phyloP scores from a whole-genome alignment of 305 asterid genomes.

The Fraxinus paxiana region DNA sequence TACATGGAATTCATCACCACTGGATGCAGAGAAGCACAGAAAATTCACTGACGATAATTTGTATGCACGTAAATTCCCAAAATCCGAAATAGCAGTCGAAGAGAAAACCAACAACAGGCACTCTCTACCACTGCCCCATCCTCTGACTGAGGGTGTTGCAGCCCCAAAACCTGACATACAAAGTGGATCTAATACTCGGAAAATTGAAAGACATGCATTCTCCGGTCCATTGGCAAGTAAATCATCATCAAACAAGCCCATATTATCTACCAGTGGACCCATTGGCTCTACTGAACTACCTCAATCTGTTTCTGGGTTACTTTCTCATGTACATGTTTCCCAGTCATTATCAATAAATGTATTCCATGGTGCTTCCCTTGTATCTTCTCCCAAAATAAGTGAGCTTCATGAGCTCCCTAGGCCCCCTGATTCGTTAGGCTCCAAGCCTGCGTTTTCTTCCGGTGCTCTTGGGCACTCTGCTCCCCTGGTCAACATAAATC shows the following conservation, averaged over 20 bases:
- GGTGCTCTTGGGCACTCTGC: slow-evolving; percentile 81
- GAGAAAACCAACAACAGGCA: slow-evolving; percentile 48
- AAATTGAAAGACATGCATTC: slow-evolving; percentile 55
- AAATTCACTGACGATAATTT: slow-evolving; percentile 40
- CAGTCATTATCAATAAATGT: slow-evolving; percentile 41
- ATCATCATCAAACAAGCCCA: slow-evolving; percentile 53
- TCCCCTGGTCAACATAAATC: slow-evolving; percentile 56
- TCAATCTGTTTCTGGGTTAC: slow-evolving; percentile 47
- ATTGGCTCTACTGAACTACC: slow-evolving; percentile 46
- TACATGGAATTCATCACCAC: slow-evolving; percentile 78
- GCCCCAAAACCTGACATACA: slow-evolving; percentile 46
- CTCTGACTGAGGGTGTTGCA: slow-evolving; percentile 49
- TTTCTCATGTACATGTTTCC: slow-evolving; percentile 40
- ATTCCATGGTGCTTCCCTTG: slow-evolving; percentile 54
- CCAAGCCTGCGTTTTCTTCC: slow-evolving; percentile 37
- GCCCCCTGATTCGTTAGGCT: slow-evolving; percentile 67
- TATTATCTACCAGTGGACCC: slow-evolving; percentile 54
- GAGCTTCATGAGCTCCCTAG: slow-evolving; percentile 99
- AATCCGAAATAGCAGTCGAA: slow-evolving; percentile 39
- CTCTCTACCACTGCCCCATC: slow-evolving; percentile 70
- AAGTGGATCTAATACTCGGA: slow-evolving; percentile 43
- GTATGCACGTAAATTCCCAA: slow-evolving; percentile 28
- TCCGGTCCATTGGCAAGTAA: slow-evolving; percentile 85
- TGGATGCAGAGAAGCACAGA: slow-evolving; percentile 57
- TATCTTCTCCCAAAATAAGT: slow-evolving; percentile 74